These are phyloP conservation scores for Suillus clintonianus DNA, from an alignment of 768 basidiomycete species.

Conservation along the genomic window DNA sequence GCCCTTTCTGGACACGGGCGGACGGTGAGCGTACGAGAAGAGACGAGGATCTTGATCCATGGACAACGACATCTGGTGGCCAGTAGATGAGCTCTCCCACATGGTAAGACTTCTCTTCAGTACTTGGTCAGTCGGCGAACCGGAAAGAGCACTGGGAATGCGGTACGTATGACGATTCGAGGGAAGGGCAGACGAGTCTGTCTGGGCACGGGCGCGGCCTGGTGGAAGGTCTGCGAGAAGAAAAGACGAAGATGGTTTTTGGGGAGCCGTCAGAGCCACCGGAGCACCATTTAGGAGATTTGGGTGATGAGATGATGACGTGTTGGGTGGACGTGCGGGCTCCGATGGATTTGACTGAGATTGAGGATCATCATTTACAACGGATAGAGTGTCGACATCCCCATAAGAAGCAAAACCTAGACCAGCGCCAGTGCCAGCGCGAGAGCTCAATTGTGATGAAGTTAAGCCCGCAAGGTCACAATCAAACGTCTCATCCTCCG, in stretches of 20 bases:
- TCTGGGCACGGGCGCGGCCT: conserved; percentile 27
- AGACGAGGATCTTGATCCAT: background rate
- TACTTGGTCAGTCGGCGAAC: conserved; percentile 8
- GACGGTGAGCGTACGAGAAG: background rate
- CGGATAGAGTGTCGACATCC: conserved; percentile 18
- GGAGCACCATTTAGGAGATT: background rate
- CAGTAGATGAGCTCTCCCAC: conserved; percentile 6
- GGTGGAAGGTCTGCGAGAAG: background rate
- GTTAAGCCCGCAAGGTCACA: conserved; percentile 56
- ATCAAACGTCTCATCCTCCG: conserved; percentile 57
- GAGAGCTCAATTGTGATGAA: conserved; percentile 50
- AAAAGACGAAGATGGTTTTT: conserved; percentile 10
- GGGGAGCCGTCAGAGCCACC: background rate
- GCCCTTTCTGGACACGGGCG: conserved; percentile 1
- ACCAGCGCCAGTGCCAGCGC: conserved; percentile 49
- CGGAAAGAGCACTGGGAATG: conserved; percentile 9
- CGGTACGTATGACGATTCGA: conserved; percentile 11
- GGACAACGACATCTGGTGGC: conserved; percentile 3
- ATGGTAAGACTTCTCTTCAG: conserved; percentile 23
- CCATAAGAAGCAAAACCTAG: conserved; percentile 38
- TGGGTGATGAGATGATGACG: conserved; percentile 5
- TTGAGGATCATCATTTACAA: background rate
- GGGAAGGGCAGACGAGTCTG: conserved; percentile 14
- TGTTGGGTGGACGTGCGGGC: background rate
- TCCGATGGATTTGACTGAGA: background rate